These are phyloP conservation scores for Dactylellina parvicollis DNA, from an alignment of 2,329 filamentous ascomycete genomes.

Conservation along the genomic window DNA sequence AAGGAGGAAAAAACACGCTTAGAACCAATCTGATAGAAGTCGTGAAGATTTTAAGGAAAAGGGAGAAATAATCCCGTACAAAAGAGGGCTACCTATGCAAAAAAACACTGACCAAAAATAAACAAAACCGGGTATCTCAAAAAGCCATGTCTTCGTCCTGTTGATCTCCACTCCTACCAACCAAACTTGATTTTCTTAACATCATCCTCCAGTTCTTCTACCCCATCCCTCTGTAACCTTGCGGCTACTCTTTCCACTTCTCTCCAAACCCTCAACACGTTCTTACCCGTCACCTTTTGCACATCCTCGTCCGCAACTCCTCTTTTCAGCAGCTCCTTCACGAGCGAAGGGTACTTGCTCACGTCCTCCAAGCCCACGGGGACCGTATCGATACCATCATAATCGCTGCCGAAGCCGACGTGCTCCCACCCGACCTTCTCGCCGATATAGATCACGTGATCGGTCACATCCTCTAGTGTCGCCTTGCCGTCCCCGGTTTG, in stretches of 20 bases:
- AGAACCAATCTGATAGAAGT: no score
- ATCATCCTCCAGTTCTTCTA: slow-evolving; percentile 63
- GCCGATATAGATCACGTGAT: slow-evolving; percentile 85
- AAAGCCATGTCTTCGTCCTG: neutral
- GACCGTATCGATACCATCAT: slow-evolving; percentile 76
- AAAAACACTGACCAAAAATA: neutral
- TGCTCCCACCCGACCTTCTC: slow-evolving; percentile 84
- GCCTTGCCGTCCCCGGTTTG: slow-evolving; percentile 71
- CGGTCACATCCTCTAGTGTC: slow-evolving; percentile 79
- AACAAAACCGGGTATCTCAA: neutral
- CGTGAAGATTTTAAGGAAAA: no score
- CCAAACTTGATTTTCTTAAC: slow-evolving; percentile 45
- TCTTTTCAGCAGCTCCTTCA: slow-evolving; percentile 76
- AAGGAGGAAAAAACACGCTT: no score
- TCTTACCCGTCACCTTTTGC: slow-evolving; percentile 79
- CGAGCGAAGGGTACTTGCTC: slow-evolving; percentile 79
- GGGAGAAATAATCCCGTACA: no score
- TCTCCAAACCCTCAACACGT: slow-evolving; percentile 84
- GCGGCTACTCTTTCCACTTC: slow-evolving; percentile 78
- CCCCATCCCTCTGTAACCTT: slow-evolving; percentile 70
- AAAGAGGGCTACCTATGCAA: no score
- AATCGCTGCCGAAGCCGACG: slow-evolving; percentile 89
- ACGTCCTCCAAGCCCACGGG: slow-evolving; percentile 85
- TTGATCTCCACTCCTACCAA: neutral
- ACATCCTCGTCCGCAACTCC: slow-evolving; percentile 80